Base-by-base conservation (phyloP, 257 asterid species). In the Solanum raphanifolium region DNA sequence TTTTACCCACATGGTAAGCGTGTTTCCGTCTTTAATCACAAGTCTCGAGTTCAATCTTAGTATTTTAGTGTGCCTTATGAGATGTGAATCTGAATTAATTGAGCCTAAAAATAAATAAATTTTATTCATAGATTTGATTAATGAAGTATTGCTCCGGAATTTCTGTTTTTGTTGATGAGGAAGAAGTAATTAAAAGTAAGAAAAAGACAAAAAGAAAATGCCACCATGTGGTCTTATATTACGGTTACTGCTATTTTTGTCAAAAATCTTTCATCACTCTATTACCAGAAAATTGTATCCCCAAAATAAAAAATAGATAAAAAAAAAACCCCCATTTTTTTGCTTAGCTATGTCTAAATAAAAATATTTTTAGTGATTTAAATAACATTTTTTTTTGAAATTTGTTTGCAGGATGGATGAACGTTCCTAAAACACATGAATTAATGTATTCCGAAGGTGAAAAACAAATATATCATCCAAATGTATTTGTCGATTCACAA, bases 1-100 rank as follows among this genome's bases (percentile, higher is more conserved):
- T 92, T 94, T 92, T 94, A 92, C 78, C 92, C 93, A 48, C 92
- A 93, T 60, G 97, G 96, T 95, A 92, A 41, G 29, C 2, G 0
- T 18, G 39, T n/a, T 2, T 23, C 0, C 15, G 6, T 5, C 6
- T 5, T 73, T 34, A 34, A 73, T 73, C n/a, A 15, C 0, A 31
- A 7, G 13, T 71, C 13, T 71, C n/a, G 39, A 69, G 39, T 27
- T 69, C 4, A 7, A 27, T 25, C 2, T 13, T 68, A 25, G 11
- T 21, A 68, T 27, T 13, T 12, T 25, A 6, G 73, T 66, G 0
- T 0, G 5, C 6, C 23, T 6, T 29, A 6, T 0, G 23, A 13
- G 75, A 29, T 71, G n/a, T 9, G n/a, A 71, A 71, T 71, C 78
- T 27, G 23, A 32, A 34, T 72, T 72, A 72, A 2, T 72, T 4